Base-by-base conservation (phyloP, 2,329 filamentous ascomycete species). In the Venturiaceae sp. region DNA sequence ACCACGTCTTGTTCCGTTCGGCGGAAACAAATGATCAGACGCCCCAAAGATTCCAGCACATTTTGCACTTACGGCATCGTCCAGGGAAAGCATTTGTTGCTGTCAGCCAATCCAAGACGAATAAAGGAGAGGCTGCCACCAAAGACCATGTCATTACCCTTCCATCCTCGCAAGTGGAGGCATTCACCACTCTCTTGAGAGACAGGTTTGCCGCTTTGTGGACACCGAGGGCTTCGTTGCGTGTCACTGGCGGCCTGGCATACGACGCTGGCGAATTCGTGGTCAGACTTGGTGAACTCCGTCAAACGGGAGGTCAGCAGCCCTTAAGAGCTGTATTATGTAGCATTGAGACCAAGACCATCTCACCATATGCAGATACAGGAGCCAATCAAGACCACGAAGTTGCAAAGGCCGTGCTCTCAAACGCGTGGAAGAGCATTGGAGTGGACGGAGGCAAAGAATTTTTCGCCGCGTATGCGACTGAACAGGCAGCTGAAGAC, bases 121-220 rank as follows among this genome's bases (percentile, higher is more conserved):
- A 60, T 23, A 9, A 28, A 32, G 50, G 33, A 30, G 39, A 23
- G 11, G 6, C 39, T 21, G 11, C n/a, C 47, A 37, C 7, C 5
- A 54, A 44, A 33, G 37, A 44, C 21, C 58, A 56, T 13, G 37
- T 63, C 13, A 58, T 58, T 26, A 58, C 62, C 16, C 60, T 63
- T 14, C 62, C 61, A 26, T 26, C 26, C 33, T 32, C 33, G 19
- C 62, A 63, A 34, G 41, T 57, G 47, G 58, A 60, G n/a, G 28
- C 39, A 16, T 62, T 56, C 52, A 52, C 50, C 32, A 50, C 34
- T 23, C 56, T 63, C 16, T 47, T 63, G 30, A 58, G 33, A 23
- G 37, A 47, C 14, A 62, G 62, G n/a, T 59, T 62, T 34, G 58
- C 52, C 33, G 59, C 62, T 5, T 46, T 63, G 3, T 63, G 62